Evolutionary conservation across 2,329 filamentous ascomycete species (phyloP), one percentile per base, ranked within the genome.

Genomic region (Pseudodiploospora longispora): DNA sequence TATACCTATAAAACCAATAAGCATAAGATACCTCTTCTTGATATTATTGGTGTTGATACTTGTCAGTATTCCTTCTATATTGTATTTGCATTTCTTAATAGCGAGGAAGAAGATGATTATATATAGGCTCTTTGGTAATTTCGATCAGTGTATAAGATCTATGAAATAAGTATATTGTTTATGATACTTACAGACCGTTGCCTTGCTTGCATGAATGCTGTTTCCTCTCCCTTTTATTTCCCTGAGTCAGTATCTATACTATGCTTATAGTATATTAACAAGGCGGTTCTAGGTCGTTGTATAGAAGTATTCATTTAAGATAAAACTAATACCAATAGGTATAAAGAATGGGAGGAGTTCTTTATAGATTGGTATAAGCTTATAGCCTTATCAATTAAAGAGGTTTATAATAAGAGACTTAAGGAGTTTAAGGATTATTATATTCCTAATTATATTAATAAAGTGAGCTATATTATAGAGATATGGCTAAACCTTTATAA

Each of bases 1-100:
- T 57, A 41, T 37, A 56, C 44, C 6, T 56, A 57, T 33, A 56
- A 58, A 40, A 57, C 47, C 4, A 57, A 56, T 30, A 56, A 53
- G 40, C 50, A 53, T 27, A 32, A 27, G 3, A 57, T 58, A 44
- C 51, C 42, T 4, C 46, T 58, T 9, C 47, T 57, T 27, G 47
- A 55, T 43, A 55, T 57, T 4, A 43, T 55, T 44, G 44, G 47
- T 3, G 45, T 58, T 44, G 40, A 55, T 46, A 41, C 47, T 36
- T 56, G 36, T 33, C n/a, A 54, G 32, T 36, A 40, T 2, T 51
- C 49, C 2, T 58, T 56, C 35, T 58, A 35, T 42, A 55, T 57
- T 36, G 46, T 49, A 6, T 56, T 56, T 48, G 49, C 47, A 37
- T 56, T 57, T 29, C 42, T 55, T 1, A 49, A 30, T 32, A 37